A percentile compares a stretch with the other conserved stretches of the same genome.
These are phyloP conservation scores for Lactarius hengduanensis DNA, from an alignment of 768 basidiomycete species.

Conservation along the genomic window DNA sequence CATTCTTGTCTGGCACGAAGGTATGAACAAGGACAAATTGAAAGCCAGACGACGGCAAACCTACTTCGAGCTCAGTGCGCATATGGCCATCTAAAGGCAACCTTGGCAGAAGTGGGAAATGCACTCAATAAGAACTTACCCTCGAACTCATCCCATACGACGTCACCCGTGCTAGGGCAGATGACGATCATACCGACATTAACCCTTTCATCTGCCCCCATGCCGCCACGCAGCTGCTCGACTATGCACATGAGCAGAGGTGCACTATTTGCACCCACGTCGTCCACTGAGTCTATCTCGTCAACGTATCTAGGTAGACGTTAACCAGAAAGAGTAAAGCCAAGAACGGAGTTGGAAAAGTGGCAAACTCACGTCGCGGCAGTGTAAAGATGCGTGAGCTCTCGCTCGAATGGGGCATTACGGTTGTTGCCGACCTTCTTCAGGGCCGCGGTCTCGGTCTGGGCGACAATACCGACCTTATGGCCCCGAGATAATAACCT, in stretches of 20 bases:
- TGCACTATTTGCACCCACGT: slow-evolving; percentile 51
- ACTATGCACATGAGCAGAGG: slow-evolving; percentile 78
- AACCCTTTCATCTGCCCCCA: slow-evolving; percentile 46
- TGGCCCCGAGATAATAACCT: slow-evolving; percentile 76
- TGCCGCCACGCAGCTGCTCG: slow-evolving; percentile 47
- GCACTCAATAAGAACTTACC: slow-evolving; percentile 42
- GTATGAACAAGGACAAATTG: neutral
- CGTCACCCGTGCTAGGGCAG: slow-evolving; percentile 86
- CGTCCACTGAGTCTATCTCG: slow-evolving; percentile 65
- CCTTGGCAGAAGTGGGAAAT: slow-evolving; percentile 12
- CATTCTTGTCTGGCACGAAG: slow-evolving; percentile 66
- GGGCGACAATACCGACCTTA: slow-evolving; percentile 81
- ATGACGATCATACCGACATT: slow-evolving; percentile 73
- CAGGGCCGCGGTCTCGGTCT: slow-evolving; percentile 84
- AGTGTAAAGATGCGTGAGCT: slow-evolving; percentile 78
- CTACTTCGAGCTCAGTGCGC: slow-evolving; percentile 86
- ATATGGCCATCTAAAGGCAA: slow-evolving; percentile 63
- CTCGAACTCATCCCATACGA: slow-evolving; percentile 89
- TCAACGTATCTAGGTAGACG: slow-evolving; percentile 81
- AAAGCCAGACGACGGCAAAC: neutral
- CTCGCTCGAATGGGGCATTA: slow-evolving; percentile 69
- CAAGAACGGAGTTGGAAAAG: neutral
- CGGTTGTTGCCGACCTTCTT: slow-evolving; percentile 80
- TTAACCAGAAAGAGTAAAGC: neutral
- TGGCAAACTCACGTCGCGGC: slow-evolving; percentile 69